Evolutionary conservation across 108 stramenopile genomes (phyloP).

Genomic region (Phaeodactylum tricornutum): DNA sequence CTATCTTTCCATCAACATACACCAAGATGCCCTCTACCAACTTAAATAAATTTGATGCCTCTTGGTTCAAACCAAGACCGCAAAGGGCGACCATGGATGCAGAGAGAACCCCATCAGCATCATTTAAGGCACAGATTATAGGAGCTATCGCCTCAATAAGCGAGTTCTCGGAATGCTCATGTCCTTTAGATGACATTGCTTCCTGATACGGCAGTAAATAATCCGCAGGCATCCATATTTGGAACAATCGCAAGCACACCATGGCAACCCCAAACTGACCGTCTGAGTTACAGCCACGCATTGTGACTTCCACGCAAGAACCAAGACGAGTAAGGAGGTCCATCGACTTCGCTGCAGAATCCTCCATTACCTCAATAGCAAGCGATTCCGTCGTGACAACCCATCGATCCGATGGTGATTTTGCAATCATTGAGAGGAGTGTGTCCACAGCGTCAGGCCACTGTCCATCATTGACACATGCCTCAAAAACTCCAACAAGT

Average conservation of each 20-base stretch:
- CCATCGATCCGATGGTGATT: neutral
- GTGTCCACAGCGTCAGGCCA: slow-evolving; percentile 37
- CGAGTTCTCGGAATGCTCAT: neutral
- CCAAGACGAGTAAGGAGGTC: neutral
- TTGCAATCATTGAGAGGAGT: slow-evolving; percentile 20
- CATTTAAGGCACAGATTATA: neutral
- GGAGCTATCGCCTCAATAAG: neutral
- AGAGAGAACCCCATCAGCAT: neutral
- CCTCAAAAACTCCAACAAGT: slow-evolving; percentile 35
- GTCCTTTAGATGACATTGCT: neutral
- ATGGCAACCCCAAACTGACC: slow-evolving; percentile 51
- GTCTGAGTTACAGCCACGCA: slow-evolving; percentile 41
- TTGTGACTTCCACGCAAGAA: slow-evolving; percentile 6
- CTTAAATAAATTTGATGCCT: neutral
- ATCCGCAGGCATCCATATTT: no score
- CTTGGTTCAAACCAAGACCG: neutral
- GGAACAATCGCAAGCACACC: slow-evolving; percentile 23
- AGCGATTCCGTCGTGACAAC: neutral
- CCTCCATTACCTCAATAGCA: neutral
- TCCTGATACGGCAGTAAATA: no score
- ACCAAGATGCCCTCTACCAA: neutral
- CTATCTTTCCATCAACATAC: neutral
- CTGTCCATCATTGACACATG: slow-evolving; percentile 54
- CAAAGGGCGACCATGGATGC: slow-evolving; percentile 5
- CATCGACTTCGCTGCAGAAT: neutral